phyloP scores from a whole-genome alignment of 2,329 filamentous ascomycete species.

The Hymenoscyphus albidus region DNA sequence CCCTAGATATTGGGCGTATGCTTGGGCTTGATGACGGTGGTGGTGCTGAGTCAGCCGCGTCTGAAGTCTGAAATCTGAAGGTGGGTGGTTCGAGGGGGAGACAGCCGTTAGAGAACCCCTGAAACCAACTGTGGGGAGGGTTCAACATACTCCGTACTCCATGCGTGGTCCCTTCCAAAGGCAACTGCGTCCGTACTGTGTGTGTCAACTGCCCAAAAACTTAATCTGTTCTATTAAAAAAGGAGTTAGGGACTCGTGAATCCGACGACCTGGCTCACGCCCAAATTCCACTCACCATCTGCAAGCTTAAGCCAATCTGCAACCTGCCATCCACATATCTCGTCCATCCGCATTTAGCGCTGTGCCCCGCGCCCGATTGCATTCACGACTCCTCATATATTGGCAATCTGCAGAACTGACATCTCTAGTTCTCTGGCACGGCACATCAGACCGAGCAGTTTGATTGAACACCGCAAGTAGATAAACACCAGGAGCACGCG shows the following conservation, averaged over 20 bases:
- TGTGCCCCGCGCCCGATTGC: conserved; percentile 6
- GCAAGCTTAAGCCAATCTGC: not conserved
- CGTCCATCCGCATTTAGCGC: not conserved
- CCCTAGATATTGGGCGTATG: not conserved
- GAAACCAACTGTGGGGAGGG: conserved; percentile 1
- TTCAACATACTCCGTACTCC: not conserved
- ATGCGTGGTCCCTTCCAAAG: not conserved
- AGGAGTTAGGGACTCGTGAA: not conserved
- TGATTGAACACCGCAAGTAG: not conserved
- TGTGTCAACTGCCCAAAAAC: conserved; percentile 1
- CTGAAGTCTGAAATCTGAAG: not conserved
- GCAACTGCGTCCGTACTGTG: not conserved
- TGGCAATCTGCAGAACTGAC: not conserved
- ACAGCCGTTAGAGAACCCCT: not conserved
- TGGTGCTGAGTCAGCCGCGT: not conserved
- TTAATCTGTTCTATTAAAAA: not conserved
- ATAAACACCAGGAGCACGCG: conserved; percentile 2
- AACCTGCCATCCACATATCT: not conserved
- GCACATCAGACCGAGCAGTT: not conserved
- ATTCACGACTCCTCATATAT: not conserved
- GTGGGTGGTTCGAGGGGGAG: not conserved
- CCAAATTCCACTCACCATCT: not conserved
- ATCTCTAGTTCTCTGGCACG: too few relatives aligned
- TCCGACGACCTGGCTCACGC: not conserved
- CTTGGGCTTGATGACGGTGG: too few relatives aligned